Conservation (phyloP, 768 basidiomycete genomes). For the Trametes sanguinea region DNA sequence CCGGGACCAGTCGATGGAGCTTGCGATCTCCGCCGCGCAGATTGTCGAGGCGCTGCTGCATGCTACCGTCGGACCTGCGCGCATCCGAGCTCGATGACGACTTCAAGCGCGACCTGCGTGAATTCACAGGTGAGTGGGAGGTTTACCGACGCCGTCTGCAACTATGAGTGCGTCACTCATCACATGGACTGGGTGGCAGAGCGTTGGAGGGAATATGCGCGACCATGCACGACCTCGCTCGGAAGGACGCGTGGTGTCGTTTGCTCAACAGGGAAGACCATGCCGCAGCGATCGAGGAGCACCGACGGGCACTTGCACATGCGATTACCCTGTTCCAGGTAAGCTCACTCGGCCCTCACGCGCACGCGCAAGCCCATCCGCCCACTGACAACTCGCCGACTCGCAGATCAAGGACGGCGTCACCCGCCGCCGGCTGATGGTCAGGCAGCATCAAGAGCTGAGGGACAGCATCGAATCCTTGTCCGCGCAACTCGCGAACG, state of each 20-base stretch:
- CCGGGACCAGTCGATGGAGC: neutral
- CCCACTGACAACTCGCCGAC: no score
- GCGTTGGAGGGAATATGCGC: neutral
- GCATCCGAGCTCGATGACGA: neutral
- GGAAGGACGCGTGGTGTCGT: neutral
- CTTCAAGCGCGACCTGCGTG: neutral
- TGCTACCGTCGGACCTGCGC: neutral
- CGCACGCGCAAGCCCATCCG: no score
- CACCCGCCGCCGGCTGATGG: neutral
- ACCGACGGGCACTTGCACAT: neutral
- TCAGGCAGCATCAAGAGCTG: slow-evolving; percentile 1
- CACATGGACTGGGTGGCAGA: neutral
- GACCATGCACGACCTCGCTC: neutral
- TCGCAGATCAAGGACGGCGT: neutral
- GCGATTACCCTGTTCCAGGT: neutral
- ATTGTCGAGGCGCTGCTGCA: neutral
- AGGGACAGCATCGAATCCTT: neutral
- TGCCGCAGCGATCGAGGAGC: neutral
- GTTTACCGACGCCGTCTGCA: neutral
- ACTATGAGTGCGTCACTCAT: no score
- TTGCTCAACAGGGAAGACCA: neutral
- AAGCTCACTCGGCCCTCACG: neutral
- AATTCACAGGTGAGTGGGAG: neutral
- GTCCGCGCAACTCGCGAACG: neutral
- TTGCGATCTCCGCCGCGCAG: neutral